Evolutionary conservation across 768 basidiomycete species (phyloP).

Genomic region (Pleurotus djamor): DNA sequence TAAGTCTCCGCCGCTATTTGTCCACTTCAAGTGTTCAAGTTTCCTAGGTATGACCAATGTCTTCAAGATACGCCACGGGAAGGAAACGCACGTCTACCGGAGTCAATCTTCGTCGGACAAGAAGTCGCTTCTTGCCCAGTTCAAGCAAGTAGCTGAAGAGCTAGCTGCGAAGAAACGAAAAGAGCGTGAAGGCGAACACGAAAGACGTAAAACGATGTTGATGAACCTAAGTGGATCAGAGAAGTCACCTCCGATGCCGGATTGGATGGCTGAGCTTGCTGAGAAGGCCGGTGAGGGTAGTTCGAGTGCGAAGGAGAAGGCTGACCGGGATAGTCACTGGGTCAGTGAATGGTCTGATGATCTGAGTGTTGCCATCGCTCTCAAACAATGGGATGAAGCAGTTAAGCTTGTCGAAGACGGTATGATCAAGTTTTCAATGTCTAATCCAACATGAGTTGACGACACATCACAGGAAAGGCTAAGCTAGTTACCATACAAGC

Average conservation of each 20-base stretch:
- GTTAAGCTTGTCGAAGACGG: constrained; percentile 85
- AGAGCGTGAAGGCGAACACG: constrained; percentile 92
- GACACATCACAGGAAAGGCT: constrained; percentile 45
- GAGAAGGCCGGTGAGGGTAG: constrained; percentile 51
- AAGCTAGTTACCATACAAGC: constrained; percentile 55
- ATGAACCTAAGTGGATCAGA: constrained; percentile 33
- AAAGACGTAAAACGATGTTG: constrained; percentile 80
- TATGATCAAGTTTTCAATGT: constrained; percentile 18
- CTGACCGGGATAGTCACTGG: constrained; percentile 83
- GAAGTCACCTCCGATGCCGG: constrained; percentile 58
- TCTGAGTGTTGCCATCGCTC: constrained; percentile 85
- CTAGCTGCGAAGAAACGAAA: constrained; percentile 84
- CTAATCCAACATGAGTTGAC: not conserved
- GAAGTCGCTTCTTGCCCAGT: constrained; percentile 78
- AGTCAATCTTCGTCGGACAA: constrained; percentile 83
- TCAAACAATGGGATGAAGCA: constrained; percentile 87
- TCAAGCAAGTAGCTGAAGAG: constrained; percentile 93
- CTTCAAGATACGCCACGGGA: constrained; percentile 90
- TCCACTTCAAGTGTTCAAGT: not conserved
- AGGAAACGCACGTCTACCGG: constrained; percentile 93
- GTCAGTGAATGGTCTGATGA: constrained; percentile 91
- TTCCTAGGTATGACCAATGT: constrained; percentile 83
- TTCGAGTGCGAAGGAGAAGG: constrained; percentile 64
- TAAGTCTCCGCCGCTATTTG: constrained; percentile 30
- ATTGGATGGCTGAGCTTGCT: constrained; percentile 75